Percentiles rank a stretch among this genome's conserved stretches.
Conservation (phyloP, 2,329 filamentous ascomycete genomes). For the Neofusicoccum umdonicola region DNA sequence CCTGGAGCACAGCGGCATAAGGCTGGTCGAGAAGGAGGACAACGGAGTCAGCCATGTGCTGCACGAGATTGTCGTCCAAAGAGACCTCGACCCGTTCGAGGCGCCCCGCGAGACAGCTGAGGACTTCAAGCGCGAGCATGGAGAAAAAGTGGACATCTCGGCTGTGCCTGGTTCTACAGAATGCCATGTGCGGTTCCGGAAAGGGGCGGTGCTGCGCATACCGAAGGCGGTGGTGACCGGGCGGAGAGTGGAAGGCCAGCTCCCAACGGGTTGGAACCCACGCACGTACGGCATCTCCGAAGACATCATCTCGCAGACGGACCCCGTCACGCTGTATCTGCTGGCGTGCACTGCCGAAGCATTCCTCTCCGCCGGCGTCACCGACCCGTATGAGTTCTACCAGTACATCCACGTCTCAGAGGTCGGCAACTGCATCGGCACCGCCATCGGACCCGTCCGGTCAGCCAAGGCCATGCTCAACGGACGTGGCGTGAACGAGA, state of each 20-base stretch:
- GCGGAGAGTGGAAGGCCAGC: slow-evolving; percentile 33
- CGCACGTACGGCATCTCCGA: slow-evolving; percentile 36
- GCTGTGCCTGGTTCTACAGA: background rate
- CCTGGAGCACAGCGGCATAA: slow-evolving; percentile 33
- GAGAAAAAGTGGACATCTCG: slow-evolving; percentile 30
- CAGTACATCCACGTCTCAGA: slow-evolving; percentile 38
- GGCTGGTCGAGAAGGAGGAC: slow-evolving; percentile 27
- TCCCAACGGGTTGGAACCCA: slow-evolving; percentile 38
- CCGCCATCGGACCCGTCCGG: slow-evolving; percentile 29
- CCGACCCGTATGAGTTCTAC: slow-evolving; percentile 33
- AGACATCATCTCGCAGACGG: slow-evolving; percentile 37
- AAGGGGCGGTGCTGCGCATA: slow-evolving; percentile 32
- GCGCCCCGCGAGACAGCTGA: slow-evolving; percentile 30
- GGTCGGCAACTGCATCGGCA: slow-evolving; percentile 36
- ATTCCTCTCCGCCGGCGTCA: slow-evolving; percentile 35
- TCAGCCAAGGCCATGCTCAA: slow-evolving; percentile 30
- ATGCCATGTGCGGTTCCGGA: slow-evolving; percentile 25
- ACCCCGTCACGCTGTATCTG: slow-evolving; percentile 35
- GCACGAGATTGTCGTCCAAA: slow-evolving; percentile 34
- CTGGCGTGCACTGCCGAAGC: slow-evolving; percentile 34
- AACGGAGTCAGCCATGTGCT: slow-evolving; percentile 26
- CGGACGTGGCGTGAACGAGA: slow-evolving; percentile 29
- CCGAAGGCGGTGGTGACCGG: slow-evolving; percentile 31
- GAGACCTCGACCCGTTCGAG: slow-evolving; percentile 37
- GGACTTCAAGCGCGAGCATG: slow-evolving; percentile 32